These are phyloP conservation scores for Primulina eburnea DNA, from an alignment of 257 asterid species.

Conservation along the genomic window DNA sequence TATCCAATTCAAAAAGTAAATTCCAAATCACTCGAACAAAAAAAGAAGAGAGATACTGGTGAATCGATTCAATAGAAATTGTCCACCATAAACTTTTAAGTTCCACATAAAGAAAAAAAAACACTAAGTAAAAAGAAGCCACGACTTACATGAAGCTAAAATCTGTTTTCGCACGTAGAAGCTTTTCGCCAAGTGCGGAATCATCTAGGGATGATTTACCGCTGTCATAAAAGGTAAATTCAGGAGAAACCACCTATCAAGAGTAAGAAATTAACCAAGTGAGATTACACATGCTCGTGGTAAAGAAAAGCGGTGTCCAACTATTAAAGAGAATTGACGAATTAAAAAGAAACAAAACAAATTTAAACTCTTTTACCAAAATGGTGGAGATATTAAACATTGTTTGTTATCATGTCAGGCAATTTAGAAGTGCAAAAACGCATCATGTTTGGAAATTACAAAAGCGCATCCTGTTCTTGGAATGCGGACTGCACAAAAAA, in stretches of 20 bases:
- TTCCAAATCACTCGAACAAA: not conserved
- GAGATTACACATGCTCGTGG: slow-evolving; percentile 16
- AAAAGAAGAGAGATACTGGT: slow-evolving; percentile 3
- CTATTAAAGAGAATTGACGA: slow-evolving; percentile 11
- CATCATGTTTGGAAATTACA: not conserved
- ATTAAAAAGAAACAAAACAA: slow-evolving; percentile 1
- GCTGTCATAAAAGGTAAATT: slow-evolving; percentile 92
- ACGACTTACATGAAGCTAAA: slow-evolving; percentile 87
- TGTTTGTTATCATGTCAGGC: not conserved
- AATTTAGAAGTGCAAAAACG: too few species aligned
- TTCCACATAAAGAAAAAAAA: not conserved
- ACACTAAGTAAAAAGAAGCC: slow-evolving; percentile 20
- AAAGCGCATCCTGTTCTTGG: not conserved
- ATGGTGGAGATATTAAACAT: not conserved
- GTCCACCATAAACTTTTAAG: slow-evolving; percentile 16
- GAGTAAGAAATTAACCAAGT: slow-evolving; percentile 29
- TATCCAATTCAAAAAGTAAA: not conserved
- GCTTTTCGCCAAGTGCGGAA: slow-evolving; percentile 83
- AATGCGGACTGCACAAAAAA: too few species aligned
- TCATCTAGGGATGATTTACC: slow-evolving; percentile 83
- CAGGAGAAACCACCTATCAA: slow-evolving; percentile 90
- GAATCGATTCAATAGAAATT: slow-evolving; percentile 6
- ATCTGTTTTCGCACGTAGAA: slow-evolving; percentile 96
- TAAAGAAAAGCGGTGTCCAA: slow-evolving; percentile 5
- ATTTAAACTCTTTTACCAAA: slow-evolving; percentile 10